Percentiles rank a stretch among this genome's conserved stretches.
Evolutionary conservation across 345 rosid species (phyloP).

Genomic region (Eucalyptus dawsonii): DNA sequence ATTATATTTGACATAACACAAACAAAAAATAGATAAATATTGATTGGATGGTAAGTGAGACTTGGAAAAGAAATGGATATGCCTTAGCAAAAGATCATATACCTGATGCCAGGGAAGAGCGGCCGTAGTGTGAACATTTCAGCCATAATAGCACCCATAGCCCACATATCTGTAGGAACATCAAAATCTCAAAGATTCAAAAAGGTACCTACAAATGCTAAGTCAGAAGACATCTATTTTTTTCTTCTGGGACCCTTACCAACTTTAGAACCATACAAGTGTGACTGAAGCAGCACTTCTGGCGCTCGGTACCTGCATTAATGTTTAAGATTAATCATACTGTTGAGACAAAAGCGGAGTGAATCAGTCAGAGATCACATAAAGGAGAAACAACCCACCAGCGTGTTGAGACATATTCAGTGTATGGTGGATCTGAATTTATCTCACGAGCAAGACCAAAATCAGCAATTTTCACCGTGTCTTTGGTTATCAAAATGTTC

Average conservation of each 20-base stretch:
- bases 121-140: slow-evolving; percentile 23
- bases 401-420: slow-evolving; percentile 23
- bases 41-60: neutral
- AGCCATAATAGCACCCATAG: slow-evolving; percentile 47
- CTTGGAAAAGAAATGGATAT: neutral
- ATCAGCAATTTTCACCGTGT: slow-evolving; percentile 29
- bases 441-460: slow-evolving; percentile 33
- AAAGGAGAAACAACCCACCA: slow-evolving; percentile 6
- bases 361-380: neutral
- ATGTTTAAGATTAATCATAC: neutral
- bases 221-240: neutral
- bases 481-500: slow-evolving; percentile 21
- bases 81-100: neutral
- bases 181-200: neutral
- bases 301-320: slow-evolving; percentile 35
- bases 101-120: slow-evolving; percentile 31
- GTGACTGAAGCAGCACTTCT: slow-evolving; percentile 21
- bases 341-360: neutral
- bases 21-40: neutral
- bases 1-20: neutral
- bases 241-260: slow-evolving; percentile 5
- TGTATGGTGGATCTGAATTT: slow-evolving; percentile 18
- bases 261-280: slow-evolving; percentile 19
- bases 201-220: neutral
- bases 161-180: slow-evolving; percentile 31